Evolutionary conservation across 192 early-diverging fungal species (phyloP).

Genomic region (Mortierella hygrophila): DNA sequence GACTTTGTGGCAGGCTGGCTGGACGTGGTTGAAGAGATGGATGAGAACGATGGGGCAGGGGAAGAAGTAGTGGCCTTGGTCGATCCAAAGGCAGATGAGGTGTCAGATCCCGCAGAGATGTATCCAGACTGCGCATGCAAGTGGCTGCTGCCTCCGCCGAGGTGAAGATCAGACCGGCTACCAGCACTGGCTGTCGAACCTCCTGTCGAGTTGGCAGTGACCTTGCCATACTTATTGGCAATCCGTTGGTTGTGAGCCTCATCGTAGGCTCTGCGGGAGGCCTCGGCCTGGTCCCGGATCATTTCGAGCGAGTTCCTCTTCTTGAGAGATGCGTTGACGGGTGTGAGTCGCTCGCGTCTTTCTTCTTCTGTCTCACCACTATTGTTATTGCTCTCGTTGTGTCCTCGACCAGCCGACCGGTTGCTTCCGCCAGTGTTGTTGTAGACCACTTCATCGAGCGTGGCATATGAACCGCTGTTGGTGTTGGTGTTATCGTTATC

Average conservation of each 20-base stretch:
- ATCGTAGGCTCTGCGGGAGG: conserved; percentile 47
- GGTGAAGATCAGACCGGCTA: background rate
- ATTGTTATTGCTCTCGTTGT: conserved; percentile 5
- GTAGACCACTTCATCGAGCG: conserved; percentile 4
- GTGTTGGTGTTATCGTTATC: conserved; percentile 1
- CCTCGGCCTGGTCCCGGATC: conserved; percentile 51
- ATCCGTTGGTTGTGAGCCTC: conserved; percentile 48
- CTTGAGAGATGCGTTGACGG: conserved; percentile 50
- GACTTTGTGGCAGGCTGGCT: conserved; percentile 40
- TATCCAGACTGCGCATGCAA: conserved; percentile 24
- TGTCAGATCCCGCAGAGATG: conserved; percentile 38
- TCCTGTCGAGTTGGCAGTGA: conserved; percentile 36
- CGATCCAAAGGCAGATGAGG: conserved; percentile 49
- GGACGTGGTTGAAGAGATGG: conserved; percentile 30
- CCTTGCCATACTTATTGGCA: conserved; percentile 34
- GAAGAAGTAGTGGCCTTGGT: conserved; percentile 51
- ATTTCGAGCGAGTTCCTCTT: conserved; percentile 47
- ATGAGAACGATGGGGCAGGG: conserved; percentile 45
- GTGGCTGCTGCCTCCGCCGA: background rate
- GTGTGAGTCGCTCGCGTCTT: conserved; percentile 41
- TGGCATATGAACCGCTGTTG: background rate
- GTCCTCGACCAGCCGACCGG: conserved; percentile 7
- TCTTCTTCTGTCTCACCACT: conserved; percentile 35
- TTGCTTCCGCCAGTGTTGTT: conserved; percentile 42
- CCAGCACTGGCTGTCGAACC: conserved; percentile 39